These are phyloP conservation scores for Bremia lactucae DNA, from an alignment of 352 stramenopile species.

Conservation along the genomic window DNA sequence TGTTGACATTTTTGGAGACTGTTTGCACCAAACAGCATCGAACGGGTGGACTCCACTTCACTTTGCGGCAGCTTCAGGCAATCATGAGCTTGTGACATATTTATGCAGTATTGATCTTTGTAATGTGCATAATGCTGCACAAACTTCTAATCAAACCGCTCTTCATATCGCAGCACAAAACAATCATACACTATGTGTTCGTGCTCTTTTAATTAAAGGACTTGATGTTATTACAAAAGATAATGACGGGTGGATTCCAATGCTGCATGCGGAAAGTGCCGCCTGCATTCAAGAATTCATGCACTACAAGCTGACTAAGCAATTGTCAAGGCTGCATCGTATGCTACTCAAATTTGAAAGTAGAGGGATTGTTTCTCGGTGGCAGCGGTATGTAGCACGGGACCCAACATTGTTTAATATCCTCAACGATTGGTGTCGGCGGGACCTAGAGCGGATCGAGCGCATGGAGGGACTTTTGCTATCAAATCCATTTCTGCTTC, in stretches of 20 bases:
- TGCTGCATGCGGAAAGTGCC: constrained; percentile 23
- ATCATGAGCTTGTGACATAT: constrained; percentile 35
- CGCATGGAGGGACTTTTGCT: constrained; percentile 41
- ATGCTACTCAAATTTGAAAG: constrained; percentile 36
- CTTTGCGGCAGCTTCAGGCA: constrained; percentile 34
- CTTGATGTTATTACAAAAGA: constrained; percentile 38
- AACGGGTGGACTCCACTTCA: constrained; percentile 46
- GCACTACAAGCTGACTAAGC: constrained; percentile 43
- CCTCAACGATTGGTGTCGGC: constrained; percentile 61
- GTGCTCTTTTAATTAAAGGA: constrained; percentile 27
- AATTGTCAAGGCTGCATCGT: constrained; percentile 41
- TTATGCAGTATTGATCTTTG: constrained; percentile 24
- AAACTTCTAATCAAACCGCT: constrained; percentile 36
- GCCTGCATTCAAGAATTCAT: constrained; percentile 38
- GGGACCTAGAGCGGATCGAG: constrained; percentile 32
- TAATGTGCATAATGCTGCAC: constrained; percentile 29
- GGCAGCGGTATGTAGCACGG: constrained; percentile 29
- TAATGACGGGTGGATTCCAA: constrained; percentile 33
- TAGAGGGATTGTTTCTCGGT: constrained; percentile 34
- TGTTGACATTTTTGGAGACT: constrained; percentile 47
- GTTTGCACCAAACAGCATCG: constrained; percentile 24
- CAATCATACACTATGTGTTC: constrained; percentile 24
- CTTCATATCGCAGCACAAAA: constrained; percentile 43
- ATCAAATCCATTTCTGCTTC: constrained; percentile 38
- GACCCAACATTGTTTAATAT: constrained; percentile 45